phyloP scores from a whole-genome alignment of 345 rosid genomes.

The Microcos paniculata region DNA sequence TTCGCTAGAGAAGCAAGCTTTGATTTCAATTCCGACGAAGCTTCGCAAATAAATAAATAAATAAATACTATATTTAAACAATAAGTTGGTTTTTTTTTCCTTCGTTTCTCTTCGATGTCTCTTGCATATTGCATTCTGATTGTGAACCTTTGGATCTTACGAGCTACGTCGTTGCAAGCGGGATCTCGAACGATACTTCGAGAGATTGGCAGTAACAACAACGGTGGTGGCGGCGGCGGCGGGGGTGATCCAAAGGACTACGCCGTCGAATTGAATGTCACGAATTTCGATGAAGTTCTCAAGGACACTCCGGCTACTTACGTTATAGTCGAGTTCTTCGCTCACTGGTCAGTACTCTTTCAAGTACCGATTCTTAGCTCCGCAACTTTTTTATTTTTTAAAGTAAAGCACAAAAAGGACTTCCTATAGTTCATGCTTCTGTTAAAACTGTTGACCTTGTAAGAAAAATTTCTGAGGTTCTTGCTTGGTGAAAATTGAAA shows the following conservation, averaged over 20 bases:
- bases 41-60: neutral
- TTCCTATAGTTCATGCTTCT: neutral
- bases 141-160: constrained; percentile 31
- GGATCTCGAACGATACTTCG: constrained; percentile 75
- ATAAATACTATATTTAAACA: neutral
- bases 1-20: neutral
- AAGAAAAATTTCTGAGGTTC: neutral
- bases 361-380: neutral
- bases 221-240: constrained; percentile 12
- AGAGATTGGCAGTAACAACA: constrained; percentile 28
- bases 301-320: constrained; percentile 66
- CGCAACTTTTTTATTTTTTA: neutral
- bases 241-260: constrained; percentile 38
- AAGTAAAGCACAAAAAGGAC: neutral
- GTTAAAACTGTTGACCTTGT: neutral
- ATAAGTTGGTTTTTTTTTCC: neutral
- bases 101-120: constrained; percentile 44
- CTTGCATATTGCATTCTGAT: constrained; percentile 36
- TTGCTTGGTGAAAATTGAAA: neutral
- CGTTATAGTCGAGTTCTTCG: constrained; percentile 87
- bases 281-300: constrained; percentile 68
- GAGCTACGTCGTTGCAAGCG: constrained; percentile 36
- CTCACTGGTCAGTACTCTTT: constrained; percentile 63
- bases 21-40: constrained; percentile 6
- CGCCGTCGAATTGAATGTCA: constrained; percentile 70